Base-by-base conservation (phyloP, 2,329 filamentous ascomycete genomes). In the Leptographium radiaticola region DNA sequence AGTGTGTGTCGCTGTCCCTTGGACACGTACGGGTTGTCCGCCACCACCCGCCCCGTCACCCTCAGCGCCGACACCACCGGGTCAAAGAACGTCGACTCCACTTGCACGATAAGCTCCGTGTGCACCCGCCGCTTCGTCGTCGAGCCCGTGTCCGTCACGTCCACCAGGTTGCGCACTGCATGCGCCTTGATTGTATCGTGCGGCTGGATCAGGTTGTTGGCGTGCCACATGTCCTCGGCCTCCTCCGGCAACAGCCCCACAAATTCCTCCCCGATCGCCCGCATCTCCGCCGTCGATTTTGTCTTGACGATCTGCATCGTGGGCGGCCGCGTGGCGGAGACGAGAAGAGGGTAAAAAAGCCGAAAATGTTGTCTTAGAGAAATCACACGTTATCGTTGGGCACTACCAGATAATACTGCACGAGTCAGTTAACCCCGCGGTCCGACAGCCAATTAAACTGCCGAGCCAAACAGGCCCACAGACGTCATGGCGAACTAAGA, bases 1-100 rank as follows among this genome's bases (percentile, higher is more conserved):
- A 82, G 72, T 2, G 78, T 81, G 62, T 82, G 79, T 61, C 79
- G 74, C 56, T 79, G 73, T 51, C 78, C 79, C 44, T 77, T 64
- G 59, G 69, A 68, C 54, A 79, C 76, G 56, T 73, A 70, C 38
- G 69, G 66, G 62, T 79, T 81, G 63, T 81, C 77, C 43, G 67
- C 67, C 55, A 70, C 66, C 56, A 81, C 75, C 39, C 69, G 70
- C 60, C 79, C 78, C 36, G 76, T 78, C 51, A 81, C 76, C 52
- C 77, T 76, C 30, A 82, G 71, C 47, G 73, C 70, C 43, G 76
- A 77, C 50, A 75, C 70, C 55, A 70, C 68, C 31, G 78, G 75
- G 61, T 81, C 77, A 66, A 80, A 82, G 62, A 76, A 78, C 53
- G 76, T 78, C 30, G 73, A 75, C 58, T 74, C 76, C 58, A 81